Percentiles rank a stretch among this genome's conserved stretches.
These are phyloP conservation scores for Rhizopogon vesiculosus DNA, from an alignment of 768 basidiomycete species.

Conservation along the genomic window DNA sequence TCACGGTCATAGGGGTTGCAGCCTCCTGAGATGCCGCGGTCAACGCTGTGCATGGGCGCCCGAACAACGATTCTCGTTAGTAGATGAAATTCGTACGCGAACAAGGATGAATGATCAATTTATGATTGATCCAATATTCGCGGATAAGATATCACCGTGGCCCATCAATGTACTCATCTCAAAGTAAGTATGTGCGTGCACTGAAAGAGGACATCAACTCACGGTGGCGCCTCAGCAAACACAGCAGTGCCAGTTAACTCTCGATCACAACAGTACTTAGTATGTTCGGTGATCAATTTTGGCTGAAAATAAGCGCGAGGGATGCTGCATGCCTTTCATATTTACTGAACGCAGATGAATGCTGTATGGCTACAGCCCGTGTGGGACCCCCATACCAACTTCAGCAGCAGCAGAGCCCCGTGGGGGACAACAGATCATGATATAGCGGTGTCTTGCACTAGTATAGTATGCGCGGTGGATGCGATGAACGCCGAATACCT, in stretches of 20 bases:
- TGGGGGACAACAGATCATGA: neutral
- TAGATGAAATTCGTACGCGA: neutral
- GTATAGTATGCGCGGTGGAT: neutral
- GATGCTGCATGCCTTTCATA: neutral
- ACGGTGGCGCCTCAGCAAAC: neutral
- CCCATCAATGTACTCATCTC: neutral
- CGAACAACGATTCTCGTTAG: neutral
- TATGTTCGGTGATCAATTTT: neutral
- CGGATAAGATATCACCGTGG: neutral
- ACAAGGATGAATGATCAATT: neutral
- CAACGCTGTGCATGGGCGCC: neutral
- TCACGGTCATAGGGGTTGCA: neutral
- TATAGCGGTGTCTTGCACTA: neutral
- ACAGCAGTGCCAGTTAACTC: neutral
- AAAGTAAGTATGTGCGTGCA: neutral
- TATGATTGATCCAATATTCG: neutral
- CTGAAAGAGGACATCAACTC: neutral
- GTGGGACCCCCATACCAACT: neutral
- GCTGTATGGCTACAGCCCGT: neutral
- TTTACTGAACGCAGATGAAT: neutral
- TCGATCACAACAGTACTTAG: neutral
- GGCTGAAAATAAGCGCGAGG: neutral
- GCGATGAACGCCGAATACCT: neutral
- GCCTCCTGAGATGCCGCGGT: neutral
- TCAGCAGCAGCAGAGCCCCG: neutral